Conservation (phyloP, 75 land plant genomes). For the Ceratopteris richardii region DNA sequence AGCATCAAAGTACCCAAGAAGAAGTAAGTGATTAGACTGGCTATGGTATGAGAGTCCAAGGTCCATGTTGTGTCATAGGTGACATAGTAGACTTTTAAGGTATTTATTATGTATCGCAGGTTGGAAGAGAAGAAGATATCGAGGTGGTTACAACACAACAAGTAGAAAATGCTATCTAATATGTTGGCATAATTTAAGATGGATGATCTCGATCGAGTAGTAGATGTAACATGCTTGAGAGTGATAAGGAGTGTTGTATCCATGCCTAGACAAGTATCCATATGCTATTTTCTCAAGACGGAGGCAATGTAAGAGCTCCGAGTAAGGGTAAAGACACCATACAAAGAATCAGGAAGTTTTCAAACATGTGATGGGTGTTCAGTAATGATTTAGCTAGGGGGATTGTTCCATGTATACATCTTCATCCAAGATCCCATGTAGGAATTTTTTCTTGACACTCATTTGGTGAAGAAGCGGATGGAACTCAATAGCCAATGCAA, state of each 20-base stretch:
- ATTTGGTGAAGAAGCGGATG: conserved; percentile 13
- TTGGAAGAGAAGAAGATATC: background rate
- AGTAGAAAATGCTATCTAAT: background rate
- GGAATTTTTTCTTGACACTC: conserved; percentile 21
- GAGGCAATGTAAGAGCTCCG: too few species aligned
- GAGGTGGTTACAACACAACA: background rate
- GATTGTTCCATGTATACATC: conserved; percentile 19
- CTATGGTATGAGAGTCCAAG: background rate
- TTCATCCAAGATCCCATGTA: conserved; percentile 13
- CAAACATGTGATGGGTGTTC: conserved; percentile 11
- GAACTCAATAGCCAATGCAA: conserved; percentile 3
- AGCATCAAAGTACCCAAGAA: conserved; percentile 8
- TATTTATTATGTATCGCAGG: background rate
- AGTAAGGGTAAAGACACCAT: too few species aligned
- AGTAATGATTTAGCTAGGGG: background rate
- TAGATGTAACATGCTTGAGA: too few species aligned
- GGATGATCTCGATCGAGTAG: too few species aligned
- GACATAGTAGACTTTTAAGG: background rate
- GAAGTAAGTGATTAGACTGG: background rate
- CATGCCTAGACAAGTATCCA: too few species aligned
- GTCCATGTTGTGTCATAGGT: background rate
- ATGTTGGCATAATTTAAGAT: background rate
- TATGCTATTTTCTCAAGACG: too few species aligned
- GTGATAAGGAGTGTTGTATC: too few species aligned
- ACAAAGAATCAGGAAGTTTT: conserved; percentile 7